Evolutionary conservation across 805 yeast genomes (phyloP), one percentile per base, ranked within the genome.

Genomic region (Cyberlindnera xishuangbannaensis): DNA sequence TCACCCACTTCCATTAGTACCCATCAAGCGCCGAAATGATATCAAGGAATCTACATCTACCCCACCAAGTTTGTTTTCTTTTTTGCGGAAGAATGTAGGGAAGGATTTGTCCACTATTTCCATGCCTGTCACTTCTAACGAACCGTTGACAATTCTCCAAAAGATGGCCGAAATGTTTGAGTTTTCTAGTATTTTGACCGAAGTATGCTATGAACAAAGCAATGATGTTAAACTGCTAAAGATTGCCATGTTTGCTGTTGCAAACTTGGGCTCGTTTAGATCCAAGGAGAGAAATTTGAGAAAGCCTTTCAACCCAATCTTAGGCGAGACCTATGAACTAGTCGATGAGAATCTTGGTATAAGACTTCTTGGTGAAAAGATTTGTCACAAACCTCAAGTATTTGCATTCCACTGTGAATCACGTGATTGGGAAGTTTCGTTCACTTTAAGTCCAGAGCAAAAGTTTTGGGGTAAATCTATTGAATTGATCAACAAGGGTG

Each of bases 401-500:
- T 76, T 87, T 62, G 96, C 97, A 1, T 65, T 80, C 15, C 78
- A 75, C 54, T 83, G 76, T 5, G 96, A 90, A 37, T 68, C 83
- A 16, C 55, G 61, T 7, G 59, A 69, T 16, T 92, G 97, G 97
- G 75, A 72, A 31, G 53, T 76, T 25, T 65, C 68, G 24, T 78
- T 75, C 43, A 65, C 75, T n/a, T 70, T 83, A 4, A 62, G 76
- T 17, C 95, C 95, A 0, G 71, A 72, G 15, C 96, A 88, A 49
- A 86, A 87, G 55, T 84, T 85, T 50, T 90, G 97, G 95, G 97
- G 97, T 31, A 92, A 90, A 60, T 78, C 88, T 18, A 77, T 84
- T 7, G 97, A 92, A 55, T 62, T 92, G 37, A 71, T 73, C 29
- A 84, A 85, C 44, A 75, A 71, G 27, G 98, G 98, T 24, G 64